These are phyloP conservation scores for Talaromyces islandicus DNA, from an alignment of 2,329 filamentous ascomycete species.

Conservation along the genomic window DNA sequence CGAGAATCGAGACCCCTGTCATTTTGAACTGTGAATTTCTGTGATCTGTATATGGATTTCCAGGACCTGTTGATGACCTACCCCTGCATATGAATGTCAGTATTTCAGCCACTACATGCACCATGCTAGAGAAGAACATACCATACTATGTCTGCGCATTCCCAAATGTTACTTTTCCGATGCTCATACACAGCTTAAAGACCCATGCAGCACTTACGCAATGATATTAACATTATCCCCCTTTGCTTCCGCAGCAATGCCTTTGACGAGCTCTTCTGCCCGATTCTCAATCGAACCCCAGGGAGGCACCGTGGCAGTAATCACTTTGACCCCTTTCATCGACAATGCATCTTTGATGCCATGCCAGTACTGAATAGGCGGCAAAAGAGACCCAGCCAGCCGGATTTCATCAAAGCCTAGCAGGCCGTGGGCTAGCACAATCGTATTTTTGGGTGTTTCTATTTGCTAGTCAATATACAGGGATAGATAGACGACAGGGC, in stretches of 20 bases:
- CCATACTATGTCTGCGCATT: conserved; percentile 42
- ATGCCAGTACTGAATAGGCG: conserved; percentile 59
- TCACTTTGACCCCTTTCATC: conserved; percentile 54
- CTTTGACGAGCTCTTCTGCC: conserved; percentile 47
- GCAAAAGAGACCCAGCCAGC: conserved; percentile 48
- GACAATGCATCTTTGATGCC: conserved; percentile 54
- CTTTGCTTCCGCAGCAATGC: conserved; percentile 47
- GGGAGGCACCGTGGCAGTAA: conserved; percentile 54
- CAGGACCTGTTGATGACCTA: conserved; percentile 15
- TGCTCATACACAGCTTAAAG: not conserved
- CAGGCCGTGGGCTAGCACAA: conserved; percentile 60
- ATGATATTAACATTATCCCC: conserved; percentile 60
- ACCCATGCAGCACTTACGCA: conserved; percentile 41
- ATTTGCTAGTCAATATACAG: not conserved
- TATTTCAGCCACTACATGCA: not conserved
- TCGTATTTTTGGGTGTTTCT: conserved; percentile 49
- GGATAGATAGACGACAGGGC: no score
- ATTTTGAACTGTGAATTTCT: conserved; percentile 7
- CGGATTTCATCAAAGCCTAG: conserved; percentile 60
- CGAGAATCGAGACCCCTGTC: conserved; percentile 56
- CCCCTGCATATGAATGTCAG: conserved; percentile 22
- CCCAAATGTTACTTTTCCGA: not conserved
- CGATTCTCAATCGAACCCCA: conserved; percentile 55
- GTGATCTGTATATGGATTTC: not conserved
- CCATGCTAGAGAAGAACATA: conserved; percentile 17